Conservation (phyloP, 257 asterid genomes). For the Salvia splendens region DNA sequence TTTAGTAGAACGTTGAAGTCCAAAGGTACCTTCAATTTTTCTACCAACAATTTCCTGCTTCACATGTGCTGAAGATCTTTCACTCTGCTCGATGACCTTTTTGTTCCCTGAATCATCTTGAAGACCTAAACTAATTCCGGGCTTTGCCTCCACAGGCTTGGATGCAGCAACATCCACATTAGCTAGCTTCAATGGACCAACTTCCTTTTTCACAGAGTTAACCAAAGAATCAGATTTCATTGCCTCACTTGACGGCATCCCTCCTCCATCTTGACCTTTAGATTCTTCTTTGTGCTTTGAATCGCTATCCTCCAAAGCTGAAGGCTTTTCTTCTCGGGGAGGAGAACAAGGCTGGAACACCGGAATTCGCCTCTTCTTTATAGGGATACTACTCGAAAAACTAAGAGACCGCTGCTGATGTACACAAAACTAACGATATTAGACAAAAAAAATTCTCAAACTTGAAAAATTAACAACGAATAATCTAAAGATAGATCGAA, state of each 20-base stretch:
- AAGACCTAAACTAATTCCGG: constrained; percentile 34
- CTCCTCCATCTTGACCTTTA: constrained; percentile 34
- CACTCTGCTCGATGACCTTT: constrained; percentile 31
- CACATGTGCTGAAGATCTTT: constrained; percentile 35
- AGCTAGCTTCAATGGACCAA: constrained; percentile 21
- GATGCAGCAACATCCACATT: constrained; percentile 29
- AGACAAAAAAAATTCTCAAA: constrained; percentile 19
- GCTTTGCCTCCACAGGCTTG: constrained; percentile 33
- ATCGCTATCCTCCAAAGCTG: constrained; percentile 30
- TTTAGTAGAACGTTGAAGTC: constrained; percentile 35
- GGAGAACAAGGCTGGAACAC: constrained; percentile 52
- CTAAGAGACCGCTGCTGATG: constrained; percentile 46
- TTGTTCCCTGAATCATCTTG: constrained; percentile 29
- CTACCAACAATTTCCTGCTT: constrained; percentile 46
- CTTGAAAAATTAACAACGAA: constrained; percentile 15
- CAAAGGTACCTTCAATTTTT: constrained; percentile 38
- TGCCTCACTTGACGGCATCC: constrained; percentile 28
- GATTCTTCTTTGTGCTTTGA: constrained; percentile 39
- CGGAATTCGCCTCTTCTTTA: constrained; percentile 77
- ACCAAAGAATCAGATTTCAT: constrained; percentile 21
- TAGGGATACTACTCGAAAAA: constrained; percentile 63
- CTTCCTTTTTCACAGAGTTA: constrained; percentile 43
- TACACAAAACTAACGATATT: constrained; percentile 25
- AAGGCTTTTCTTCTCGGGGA: constrained; percentile 44
- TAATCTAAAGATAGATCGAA: constrained; percentile 31